A percentile compares a stretch with the other conserved stretches of the same genome.
These are phyloP conservation scores for Penicillium desertorum DNA, from an alignment of 495 filamentous ascomycete genomes.

Conservation along the genomic window DNA sequence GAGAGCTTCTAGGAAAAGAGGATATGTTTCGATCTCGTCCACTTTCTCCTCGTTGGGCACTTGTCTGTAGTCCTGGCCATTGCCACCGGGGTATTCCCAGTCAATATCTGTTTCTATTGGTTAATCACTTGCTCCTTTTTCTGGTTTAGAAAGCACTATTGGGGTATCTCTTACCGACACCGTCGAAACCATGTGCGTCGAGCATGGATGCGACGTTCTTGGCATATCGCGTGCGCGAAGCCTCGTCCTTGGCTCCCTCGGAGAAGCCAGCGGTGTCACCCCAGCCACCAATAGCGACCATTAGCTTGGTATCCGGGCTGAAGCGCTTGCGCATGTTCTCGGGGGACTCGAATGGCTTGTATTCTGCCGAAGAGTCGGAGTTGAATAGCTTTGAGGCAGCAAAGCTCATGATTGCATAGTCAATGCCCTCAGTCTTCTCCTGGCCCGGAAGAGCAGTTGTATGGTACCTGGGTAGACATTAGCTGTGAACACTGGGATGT, in stretches of 20 bases:
- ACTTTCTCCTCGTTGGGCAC: constrained; percentile 60
- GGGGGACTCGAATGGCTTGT: constrained; percentile 62
- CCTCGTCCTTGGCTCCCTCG: constrained; percentile 52
- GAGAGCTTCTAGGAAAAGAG: constrained; percentile 59
- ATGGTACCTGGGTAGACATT: constrained; percentile 28
- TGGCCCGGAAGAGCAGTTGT: constrained; percentile 27
- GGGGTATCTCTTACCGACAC: constrained; percentile 35
- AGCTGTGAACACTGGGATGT: background rate
- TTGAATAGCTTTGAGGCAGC: constrained; percentile 63
- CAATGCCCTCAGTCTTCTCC: constrained; percentile 32
- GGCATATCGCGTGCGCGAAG: constrained; percentile 57
- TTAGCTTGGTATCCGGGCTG: constrained; percentile 56
- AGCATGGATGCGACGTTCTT: constrained; percentile 66
- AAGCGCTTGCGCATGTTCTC: constrained; percentile 58
- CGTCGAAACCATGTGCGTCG: constrained; percentile 60
- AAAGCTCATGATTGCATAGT: constrained; percentile 68
- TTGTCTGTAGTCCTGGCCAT: constrained; percentile 72
- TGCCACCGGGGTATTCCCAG: constrained; percentile 81
- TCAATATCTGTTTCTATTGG: constrained; percentile 60
- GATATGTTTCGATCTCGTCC: constrained; percentile 65
- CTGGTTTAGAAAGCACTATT: background rate
- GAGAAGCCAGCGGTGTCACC: constrained; percentile 66
- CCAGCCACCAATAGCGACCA: constrained; percentile 76
- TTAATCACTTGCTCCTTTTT: constrained; percentile 1
- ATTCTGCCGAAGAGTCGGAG: constrained; percentile 41